Base-by-base conservation (phyloP, 2,329 filamentous ascomycete genomes). In the Neofusicoccum laricinum region DNA sequence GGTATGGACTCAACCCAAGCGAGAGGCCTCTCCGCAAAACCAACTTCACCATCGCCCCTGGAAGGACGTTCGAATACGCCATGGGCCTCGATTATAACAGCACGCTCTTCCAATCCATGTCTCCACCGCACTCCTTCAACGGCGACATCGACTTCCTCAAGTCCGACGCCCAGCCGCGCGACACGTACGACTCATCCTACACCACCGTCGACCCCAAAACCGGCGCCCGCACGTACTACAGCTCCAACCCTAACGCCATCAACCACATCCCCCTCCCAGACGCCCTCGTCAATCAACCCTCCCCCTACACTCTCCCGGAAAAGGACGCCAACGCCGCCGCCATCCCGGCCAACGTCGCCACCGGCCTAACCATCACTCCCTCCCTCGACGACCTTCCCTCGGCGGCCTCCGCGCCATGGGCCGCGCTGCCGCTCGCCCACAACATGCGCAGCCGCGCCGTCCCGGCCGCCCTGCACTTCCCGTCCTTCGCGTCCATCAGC, bases 11-110 rank as follows among this genome's bases (percentile, higher is more conserved):
- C 38, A 63, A 46, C 25, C 48, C 48, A 34, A 25, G 38, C 38
- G 48, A 43, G 38, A 63, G 10, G 49, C 38, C 48, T 10, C 48
- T 45, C 38, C 48, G 48, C 25, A 55, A 21, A 30, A 61, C 58
- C 43, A 61, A 58, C 62, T 46, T 61, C 45, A 63, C 70, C 14
- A 70, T 79, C 1, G 70, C 77, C 21, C 66, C 73, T 0, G 77
- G 75, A 7, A 75, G 71, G 14, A 76, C 75, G 3, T 81, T 83
- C 68, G 83, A 85, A 61, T 84, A 78, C 63, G 79, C 80, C 3
- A 81, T 85, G 12, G 82, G 82, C 3, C 73, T 85, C 7, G 83
- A 85, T 70, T 85, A 83, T 68, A 76, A 80, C 51, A 82, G 82
- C 6, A 73, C 77, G 1, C 75, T 85, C 2, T 84, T 85, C 67